Percentiles rank a stretch among this genome's conserved stretches.
phyloP scores from a whole-genome alignment of 768 basidiomycete genomes.

The Psilocybe subaeruginosa region DNA sequence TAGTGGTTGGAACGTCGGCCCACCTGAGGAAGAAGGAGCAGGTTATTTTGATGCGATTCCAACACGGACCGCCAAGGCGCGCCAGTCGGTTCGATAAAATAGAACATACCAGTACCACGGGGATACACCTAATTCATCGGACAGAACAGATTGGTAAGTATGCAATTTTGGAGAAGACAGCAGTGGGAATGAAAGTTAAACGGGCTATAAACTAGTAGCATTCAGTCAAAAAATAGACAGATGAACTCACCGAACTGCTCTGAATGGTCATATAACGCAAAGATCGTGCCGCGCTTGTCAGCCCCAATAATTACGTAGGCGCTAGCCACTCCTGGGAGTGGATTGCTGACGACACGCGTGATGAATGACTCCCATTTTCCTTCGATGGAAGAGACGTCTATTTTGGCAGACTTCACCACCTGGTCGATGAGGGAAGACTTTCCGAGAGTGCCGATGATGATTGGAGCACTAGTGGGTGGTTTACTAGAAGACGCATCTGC shows the following conservation, averaged over 20 bases:
- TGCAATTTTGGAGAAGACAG: neutral
- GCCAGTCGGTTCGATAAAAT: neutral
- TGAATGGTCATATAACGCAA: constrained; percentile 65
- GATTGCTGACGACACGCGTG: constrained; percentile 53
- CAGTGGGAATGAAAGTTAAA: neutral
- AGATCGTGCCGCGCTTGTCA: constrained; percentile 73
- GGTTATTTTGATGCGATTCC: constrained; percentile 4
- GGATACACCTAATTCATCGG: constrained; percentile 50
- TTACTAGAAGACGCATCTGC: constrained; percentile 14
- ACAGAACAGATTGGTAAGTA: neutral
- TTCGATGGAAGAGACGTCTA: constrained; percentile 58
- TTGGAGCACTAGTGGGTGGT: constrained; percentile 38
- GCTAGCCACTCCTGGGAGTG: constrained; percentile 56
- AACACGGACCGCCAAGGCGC: neutral
- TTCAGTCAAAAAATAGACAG: neutral
- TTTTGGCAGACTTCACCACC: constrained; percentile 51
- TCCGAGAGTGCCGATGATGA: constrained; percentile 69
- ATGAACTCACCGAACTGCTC: constrained; percentile 61
- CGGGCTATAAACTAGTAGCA: neutral
- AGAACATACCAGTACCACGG: constrained; percentile 65
- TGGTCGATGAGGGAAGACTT: constrained; percentile 55
- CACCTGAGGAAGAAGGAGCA: constrained; percentile 49
- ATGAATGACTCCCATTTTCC: constrained; percentile 73
- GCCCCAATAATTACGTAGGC: constrained; percentile 73
- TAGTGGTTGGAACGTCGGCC: constrained; percentile 73